Evolutionary conservation across 2,329 filamentous ascomycete genomes (phyloP).

Genomic region (Alternaria sp.): DNA sequence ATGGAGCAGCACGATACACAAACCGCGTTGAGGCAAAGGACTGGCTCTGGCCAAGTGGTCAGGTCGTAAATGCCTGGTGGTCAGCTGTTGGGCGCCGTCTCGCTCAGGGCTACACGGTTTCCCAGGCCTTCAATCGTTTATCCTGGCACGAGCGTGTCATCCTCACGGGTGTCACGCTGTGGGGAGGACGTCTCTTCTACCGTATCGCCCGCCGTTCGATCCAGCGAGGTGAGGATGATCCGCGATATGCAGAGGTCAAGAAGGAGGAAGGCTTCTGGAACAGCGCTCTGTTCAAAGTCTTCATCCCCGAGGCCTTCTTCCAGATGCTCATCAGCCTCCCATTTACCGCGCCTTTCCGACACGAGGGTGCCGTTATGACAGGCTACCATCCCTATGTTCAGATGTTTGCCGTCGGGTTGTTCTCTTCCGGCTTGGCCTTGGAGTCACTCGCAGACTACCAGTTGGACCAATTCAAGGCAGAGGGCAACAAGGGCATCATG

Average conservation of each 20-base stretch:
- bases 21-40: constrained; percentile 68
- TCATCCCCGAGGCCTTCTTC: constrained; percentile 66
- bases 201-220: constrained; percentile 61
- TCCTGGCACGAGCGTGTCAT: constrained; percentile 65
- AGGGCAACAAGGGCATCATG: constrained; percentile 55
- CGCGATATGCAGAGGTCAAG: constrained; percentile 63
- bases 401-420: constrained; percentile 62
- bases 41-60: constrained; percentile 65
- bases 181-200: constrained; percentile 66
- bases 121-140: constrained; percentile 58
- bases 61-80: constrained; percentile 68
- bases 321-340: constrained; percentile 66
- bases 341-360: constrained; percentile 65
- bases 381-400: constrained; percentile 50
- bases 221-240: constrained; percentile 63
- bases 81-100: constrained; percentile 64
- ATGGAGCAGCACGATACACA: constrained; percentile 61
- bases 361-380: constrained; percentile 51
- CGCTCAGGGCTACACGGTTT: constrained; percentile 57
- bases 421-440: constrained; percentile 64
- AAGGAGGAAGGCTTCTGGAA: constrained; percentile 65
- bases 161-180: constrained; percentile 64
- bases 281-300: constrained; percentile 62
- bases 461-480: constrained; percentile 60
- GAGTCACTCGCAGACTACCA: constrained; percentile 67